A percentile compares a stretch with the other conserved stretches of the same genome.
phyloP scores from a whole-genome alignment of 2,329 filamentous ascomycete genomes.

The Westerdykella aurantiaca region DNA sequence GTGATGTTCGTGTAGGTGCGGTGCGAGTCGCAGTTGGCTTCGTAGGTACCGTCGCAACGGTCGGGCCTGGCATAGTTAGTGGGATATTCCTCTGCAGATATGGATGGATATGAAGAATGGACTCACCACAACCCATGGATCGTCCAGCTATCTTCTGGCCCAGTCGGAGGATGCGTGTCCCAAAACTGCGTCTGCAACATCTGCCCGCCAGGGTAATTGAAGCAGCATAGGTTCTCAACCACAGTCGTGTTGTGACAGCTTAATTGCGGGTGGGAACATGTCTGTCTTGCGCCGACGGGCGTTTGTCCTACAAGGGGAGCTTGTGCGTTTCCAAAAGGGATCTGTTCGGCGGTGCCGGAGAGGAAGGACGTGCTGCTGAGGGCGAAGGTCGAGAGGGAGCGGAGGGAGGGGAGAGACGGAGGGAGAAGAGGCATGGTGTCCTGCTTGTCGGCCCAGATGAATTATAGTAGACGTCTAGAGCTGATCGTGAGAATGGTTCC shows the following conservation, averaged over 20 bases:
- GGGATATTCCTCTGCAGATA: neutral
- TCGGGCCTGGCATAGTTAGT: constrained; percentile 36
- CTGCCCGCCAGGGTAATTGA: constrained; percentile 66
- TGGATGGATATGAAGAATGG: neutral
- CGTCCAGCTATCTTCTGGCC: constrained; percentile 66
- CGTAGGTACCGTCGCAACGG: constrained; percentile 63
- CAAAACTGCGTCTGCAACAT: constrained; percentile 73
- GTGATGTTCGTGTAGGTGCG: constrained; percentile 62
- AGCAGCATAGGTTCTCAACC: constrained; percentile 64
- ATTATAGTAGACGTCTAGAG: no score
- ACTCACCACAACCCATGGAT: constrained; percentile 62
- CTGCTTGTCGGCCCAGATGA: no score
- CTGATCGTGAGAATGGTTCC: no score
- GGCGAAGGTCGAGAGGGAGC: constrained; percentile 13
- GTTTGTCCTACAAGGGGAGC: no score
- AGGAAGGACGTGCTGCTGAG: constrained; percentile 7
- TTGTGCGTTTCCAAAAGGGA: no score
- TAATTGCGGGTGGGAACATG: constrained; percentile 42
- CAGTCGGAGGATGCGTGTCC: constrained; percentile 61
- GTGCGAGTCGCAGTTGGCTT: constrained; percentile 57
- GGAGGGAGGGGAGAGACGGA: constrained; percentile 10
- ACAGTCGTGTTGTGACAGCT: constrained; percentile 60
- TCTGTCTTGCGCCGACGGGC: neutral
- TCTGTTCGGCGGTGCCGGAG: no score
- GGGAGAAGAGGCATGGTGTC: no score